phyloP scores from a whole-genome alignment of 495 filamentous ascomycete genomes.

The Neohortaea acidophila region DNA sequence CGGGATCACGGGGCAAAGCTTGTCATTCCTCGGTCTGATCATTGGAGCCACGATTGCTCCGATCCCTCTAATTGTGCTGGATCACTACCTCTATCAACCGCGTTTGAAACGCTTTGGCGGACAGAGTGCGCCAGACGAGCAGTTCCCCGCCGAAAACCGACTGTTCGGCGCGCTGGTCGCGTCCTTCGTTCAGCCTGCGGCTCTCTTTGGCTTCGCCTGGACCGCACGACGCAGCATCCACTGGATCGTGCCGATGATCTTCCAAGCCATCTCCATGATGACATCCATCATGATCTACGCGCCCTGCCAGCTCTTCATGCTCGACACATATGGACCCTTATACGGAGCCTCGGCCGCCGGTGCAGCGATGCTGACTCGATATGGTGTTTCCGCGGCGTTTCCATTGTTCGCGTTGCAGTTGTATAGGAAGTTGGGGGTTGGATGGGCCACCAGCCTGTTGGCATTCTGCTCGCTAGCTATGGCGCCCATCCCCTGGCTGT shows the following conservation, averaged over 20 bases:
- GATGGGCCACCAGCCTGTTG: constrained; percentile 31
- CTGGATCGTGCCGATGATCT: constrained; percentile 40
- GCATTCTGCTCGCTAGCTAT: constrained; percentile 30
- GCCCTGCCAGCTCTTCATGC: constrained; percentile 31
- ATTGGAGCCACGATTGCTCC: constrained; percentile 13
- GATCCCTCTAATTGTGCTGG: constrained; percentile 10
- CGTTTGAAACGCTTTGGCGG: constrained; percentile 9
- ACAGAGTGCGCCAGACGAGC: constrained; percentile 5
- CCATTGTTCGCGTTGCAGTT: constrained; percentile 41
- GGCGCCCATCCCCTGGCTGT: constrained; percentile 32
- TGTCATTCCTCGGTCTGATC: constrained; percentile 21
- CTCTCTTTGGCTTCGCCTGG: constrained; percentile 36
- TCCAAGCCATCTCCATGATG: constrained; percentile 24
- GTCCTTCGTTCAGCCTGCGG: constrained; percentile 16
- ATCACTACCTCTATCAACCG: constrained; percentile 16
- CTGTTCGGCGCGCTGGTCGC: constrained; percentile 17
- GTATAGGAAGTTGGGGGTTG: constrained; percentile 23
- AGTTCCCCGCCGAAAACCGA: constrained; percentile 19
- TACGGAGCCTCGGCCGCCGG: constrained; percentile 47
- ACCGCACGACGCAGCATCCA: constrained; percentile 28
- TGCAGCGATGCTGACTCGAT: constrained; percentile 49
- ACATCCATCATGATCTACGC: constrained; percentile 13
- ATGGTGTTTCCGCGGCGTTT: constrained; percentile 47
- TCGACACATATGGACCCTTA: constrained; percentile 42
- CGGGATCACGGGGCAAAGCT: constrained; percentile 10